phyloP scores from a whole-genome alignment of 257 asterid species.

The Echites panduratus region DNA sequence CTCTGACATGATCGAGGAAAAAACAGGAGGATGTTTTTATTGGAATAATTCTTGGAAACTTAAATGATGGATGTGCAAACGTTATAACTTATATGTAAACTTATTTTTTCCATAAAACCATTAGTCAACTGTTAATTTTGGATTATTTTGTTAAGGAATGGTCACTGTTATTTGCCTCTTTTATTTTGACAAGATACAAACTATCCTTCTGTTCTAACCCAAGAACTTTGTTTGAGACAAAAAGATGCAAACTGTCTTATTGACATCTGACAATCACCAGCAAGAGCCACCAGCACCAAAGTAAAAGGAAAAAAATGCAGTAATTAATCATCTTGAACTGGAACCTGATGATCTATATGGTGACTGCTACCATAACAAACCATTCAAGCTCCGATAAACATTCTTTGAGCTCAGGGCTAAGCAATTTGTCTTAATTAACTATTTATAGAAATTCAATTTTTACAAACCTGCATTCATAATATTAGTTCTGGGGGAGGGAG shows the following conservation, averaged over 20 bases:
- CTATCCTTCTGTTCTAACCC: no score
- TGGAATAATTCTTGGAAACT: no score
- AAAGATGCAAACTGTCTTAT: not conserved
- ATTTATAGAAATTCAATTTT: not conserved
- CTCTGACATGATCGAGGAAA: no score
- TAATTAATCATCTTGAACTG: not conserved
- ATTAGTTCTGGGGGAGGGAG: not conserved
- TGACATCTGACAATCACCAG: not conserved
- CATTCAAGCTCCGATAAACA: not conserved
- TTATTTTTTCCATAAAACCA: not conserved
- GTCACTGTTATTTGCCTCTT: not conserved
- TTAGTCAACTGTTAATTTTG: not conserved
- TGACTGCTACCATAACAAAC: not conserved
- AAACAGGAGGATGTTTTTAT: no score
- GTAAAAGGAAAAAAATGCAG: not conserved
- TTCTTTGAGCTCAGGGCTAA: not conserved
- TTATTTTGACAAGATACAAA: not conserved
- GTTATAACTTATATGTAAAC: no score
- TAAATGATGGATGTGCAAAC: no score
- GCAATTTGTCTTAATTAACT: not conserved
- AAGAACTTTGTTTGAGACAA: not conserved
- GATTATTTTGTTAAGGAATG: not conserved
- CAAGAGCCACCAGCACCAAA: not conserved
- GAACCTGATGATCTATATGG: not conserved
- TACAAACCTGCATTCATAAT: not conserved